A percentile compares a stretch with the other conserved stretches of the same genome.
phyloP scores from a whole-genome alignment of 495 filamentous ascomycete species.

The Cenococcum geophilum region DNA sequence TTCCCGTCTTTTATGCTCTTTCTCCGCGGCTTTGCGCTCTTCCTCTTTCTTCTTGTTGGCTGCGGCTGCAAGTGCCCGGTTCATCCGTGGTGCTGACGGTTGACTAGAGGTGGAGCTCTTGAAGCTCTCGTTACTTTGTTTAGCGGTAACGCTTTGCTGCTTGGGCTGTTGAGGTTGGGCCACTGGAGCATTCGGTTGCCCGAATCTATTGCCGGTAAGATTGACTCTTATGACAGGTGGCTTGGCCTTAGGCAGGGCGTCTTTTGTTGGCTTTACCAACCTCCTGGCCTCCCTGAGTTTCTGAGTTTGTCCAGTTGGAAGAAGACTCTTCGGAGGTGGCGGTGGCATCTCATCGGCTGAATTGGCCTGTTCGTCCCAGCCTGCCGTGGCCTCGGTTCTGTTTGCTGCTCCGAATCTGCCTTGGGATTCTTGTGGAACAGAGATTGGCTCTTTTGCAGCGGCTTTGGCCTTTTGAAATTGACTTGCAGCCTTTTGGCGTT shows the following conservation, averaged over 20 bases:
- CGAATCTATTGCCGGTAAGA: constrained; percentile 40
- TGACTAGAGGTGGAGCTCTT: constrained; percentile 58
- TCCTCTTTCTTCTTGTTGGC: constrained; percentile 75
- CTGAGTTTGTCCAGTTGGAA: constrained; percentile 45
- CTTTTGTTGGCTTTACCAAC: constrained; percentile 65
- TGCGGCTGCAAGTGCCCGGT: constrained; percentile 59
- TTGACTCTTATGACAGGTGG: constrained; percentile 75
- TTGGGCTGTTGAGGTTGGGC: constrained; percentile 46
- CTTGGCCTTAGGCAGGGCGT: constrained; percentile 56
- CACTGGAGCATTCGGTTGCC: constrained; percentile 16
- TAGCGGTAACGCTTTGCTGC: constrained; percentile 49
- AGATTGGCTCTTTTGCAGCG: constrained; percentile 13
- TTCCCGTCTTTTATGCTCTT: constrained; percentile 69
- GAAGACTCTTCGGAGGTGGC: constrained; percentile 52
- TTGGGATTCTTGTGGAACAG: constrained; percentile 6
- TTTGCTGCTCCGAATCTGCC: constrained; percentile 16
- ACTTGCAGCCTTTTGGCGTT: constrained; percentile 41
- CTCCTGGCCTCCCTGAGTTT: constrained; percentile 53
- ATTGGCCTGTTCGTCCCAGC: constrained; percentile 38
- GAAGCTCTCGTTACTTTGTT: constrained; percentile 63
- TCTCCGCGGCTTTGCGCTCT: constrained; percentile 66
- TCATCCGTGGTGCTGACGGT: constrained; percentile 50
- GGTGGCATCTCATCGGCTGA: constrained; percentile 48
- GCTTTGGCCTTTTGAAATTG: constrained; percentile 32
- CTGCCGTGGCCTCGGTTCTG: constrained; percentile 10